Base-by-base conservation (phyloP, 192 early-diverging fungal genomes). In the Coemansia sp. region DNA sequence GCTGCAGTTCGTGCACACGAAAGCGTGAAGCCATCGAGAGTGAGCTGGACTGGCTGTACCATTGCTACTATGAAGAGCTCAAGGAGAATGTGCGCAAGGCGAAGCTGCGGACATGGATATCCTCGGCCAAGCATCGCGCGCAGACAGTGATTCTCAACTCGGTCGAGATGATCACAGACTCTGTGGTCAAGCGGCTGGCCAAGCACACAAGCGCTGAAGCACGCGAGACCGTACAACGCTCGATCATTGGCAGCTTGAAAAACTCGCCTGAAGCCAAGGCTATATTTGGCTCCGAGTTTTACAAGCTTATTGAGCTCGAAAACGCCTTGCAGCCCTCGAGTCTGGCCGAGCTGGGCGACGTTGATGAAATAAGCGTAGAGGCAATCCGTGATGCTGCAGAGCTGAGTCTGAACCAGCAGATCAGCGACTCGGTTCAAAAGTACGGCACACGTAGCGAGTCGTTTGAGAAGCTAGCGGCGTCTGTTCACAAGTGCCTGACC, bases 21-120 rank as follows among this genome's bases (percentile, higher is more conserved):
- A 74, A 75, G 61, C 73, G 73, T 14, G 63, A 74, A 48, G 73
- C 73, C 6, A 81, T 81, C 12, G 79, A 74, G 60, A 50, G 50
- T 36, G 79, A 81, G 70, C 69, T 81, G 8, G 60, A 71, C 36
- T 63, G 56, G 18, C 48, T 81, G 17, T 81, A 81, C 49, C 72
- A 83, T 37, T 61, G 61, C 58, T 79, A 79, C 58, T 67, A 61
- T 46, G 62, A 70, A 10, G 63, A 65, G 53, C 67, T 79, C 34
- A 55, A 71, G 42, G 64, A 67, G 58, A 79, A 66, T 34, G 68
- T 60, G 36, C 64, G 64, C 18, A 69, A 57, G 23, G 73, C 47
- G 46, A 66, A 58, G 6, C 61, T 76, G 64, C 67, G 73, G 48
- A 44, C 49, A n/a, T 37, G 57, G 60, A 48, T 76, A 10, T 57